Evolutionary conservation across 805 yeast species (phyloP).

Genomic region (Citeromyces matritensis): DNA sequence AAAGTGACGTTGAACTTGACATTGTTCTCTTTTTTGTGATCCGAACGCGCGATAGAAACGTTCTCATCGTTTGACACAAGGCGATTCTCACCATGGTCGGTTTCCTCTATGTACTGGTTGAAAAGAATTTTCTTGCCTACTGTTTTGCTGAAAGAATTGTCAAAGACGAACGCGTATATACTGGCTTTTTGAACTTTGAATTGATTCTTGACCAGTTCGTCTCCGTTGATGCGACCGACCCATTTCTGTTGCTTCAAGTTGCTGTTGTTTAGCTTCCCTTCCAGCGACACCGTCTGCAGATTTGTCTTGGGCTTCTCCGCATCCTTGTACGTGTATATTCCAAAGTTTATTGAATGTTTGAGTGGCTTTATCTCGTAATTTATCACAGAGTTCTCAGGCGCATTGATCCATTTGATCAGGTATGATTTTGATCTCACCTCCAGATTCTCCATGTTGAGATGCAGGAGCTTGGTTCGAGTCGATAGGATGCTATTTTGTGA

Average conservation of each 20-base stretch:
- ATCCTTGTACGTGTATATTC: conserved; percentile 15
- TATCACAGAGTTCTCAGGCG: conserved; percentile 49
- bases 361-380: conserved; percentile 77
- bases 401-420: conserved; percentile 81
- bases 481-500: no score
- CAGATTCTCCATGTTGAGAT: conserved; percentile 58
- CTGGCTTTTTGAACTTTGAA: conserved; percentile 49
- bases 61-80: neutral
- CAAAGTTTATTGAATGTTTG: conserved; percentile 36
- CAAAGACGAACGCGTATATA: conserved; percentile 77
- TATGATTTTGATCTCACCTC: conserved; percentile 85
- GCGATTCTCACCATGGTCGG: conserved; percentile 4
- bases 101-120: conserved; percentile 25
- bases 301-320: conserved; percentile 2
- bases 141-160: conserved; percentile 80
- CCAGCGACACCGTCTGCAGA: conserved; percentile 12
- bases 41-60: neutral
- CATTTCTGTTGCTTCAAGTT: conserved; percentile 36
- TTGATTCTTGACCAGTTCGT: conserved; percentile 47
- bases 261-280: conserved; percentile 40
- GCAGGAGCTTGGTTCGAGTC: no score
- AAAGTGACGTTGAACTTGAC: conserved; percentile 14
- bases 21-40: conserved; percentile 3
- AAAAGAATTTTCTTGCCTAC: conserved; percentile 71
- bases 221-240: conserved; percentile 42